phyloP scores from a whole-genome alignment of 116 monocot genomes.

The Dioscorea cayenensis region DNA sequence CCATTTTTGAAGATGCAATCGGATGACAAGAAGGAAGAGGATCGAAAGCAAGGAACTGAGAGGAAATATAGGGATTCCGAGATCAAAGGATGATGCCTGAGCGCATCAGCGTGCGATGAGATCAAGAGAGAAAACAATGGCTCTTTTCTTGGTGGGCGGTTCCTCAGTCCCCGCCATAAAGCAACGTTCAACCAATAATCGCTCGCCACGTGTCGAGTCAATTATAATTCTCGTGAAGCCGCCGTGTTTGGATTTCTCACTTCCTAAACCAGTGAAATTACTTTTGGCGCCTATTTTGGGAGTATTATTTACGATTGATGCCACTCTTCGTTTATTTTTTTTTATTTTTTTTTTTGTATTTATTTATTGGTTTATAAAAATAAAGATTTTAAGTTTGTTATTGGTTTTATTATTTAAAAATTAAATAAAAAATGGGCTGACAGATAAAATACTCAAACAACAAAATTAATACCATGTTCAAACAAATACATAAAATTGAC shows the following conservation, averaged over 20 bases:
- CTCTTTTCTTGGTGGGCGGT: background rate
- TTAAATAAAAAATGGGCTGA: too few relatives aligned
- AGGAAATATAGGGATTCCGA: background rate
- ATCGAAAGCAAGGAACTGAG: background rate
- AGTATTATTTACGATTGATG: too few relatives aligned
- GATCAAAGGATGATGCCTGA: background rate
- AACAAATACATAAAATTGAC: too few relatives aligned
- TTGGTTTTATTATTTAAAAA: too few relatives aligned
- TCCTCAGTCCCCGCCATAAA: background rate
- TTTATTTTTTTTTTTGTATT: too few relatives aligned
- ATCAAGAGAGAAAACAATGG: background rate
- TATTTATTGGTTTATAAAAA: too few relatives aligned
- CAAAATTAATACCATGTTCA: too few relatives aligned
- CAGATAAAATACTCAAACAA: too few relatives aligned
- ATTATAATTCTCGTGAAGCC: background rate
- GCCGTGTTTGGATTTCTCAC: background rate
- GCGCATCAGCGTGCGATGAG: background rate
- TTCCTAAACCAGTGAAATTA: too few relatives aligned
- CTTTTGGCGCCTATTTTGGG: too few relatives aligned
- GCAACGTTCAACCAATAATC: background rate
- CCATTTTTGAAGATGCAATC: slow-evolving; percentile 10
- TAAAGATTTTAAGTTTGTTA: too few relatives aligned
- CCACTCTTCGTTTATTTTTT: too few relatives aligned
- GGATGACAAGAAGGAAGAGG: background rate
- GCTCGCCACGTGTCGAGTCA: background rate